Conservation (phyloP, 345 rosid genomes). For the Euphorbia peplus region DNA sequence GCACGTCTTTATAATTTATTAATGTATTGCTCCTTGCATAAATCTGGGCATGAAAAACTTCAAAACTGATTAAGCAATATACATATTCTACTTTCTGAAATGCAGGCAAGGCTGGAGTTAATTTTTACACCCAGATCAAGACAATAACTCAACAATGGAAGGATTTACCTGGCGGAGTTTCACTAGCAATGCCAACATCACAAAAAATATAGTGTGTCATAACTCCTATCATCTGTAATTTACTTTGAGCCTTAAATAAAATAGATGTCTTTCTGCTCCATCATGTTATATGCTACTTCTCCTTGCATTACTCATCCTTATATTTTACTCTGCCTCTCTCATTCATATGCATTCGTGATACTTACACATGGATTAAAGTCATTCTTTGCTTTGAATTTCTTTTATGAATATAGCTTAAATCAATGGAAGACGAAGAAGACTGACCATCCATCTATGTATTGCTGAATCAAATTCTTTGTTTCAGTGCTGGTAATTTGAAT, state of each 20-base stretch:
- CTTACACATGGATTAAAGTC: too few species aligned
- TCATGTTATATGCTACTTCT: background rate
- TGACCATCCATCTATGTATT: too few species aligned
- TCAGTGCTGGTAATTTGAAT: too few species aligned
- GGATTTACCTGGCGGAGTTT: constrained; percentile 72
- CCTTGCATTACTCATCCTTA: background rate
- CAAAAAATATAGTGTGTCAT: constrained; percentile 41
- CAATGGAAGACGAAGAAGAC: too few species aligned
- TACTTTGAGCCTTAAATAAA: constrained; percentile 3
- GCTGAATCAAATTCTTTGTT: too few species aligned
- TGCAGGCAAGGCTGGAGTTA: constrained; percentile 95
- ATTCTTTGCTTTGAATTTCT: too few species aligned
- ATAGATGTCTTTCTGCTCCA: background rate
- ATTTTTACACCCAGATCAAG: constrained; percentile 87
- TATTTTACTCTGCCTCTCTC: too few species aligned
- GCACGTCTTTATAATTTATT: background rate
- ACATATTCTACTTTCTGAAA: background rate
- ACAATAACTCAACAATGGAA: constrained; percentile 98
- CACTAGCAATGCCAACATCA: constrained; percentile 98
- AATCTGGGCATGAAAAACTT: background rate
- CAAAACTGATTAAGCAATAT: background rate
- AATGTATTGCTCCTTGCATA: background rate
- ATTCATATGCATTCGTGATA: too few species aligned
- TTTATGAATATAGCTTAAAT: too few species aligned
- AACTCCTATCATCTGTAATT: background rate